Base-by-base conservation (phyloP, 192 early-diverging fungal species). In the Chytriomyces sp. region DNA sequence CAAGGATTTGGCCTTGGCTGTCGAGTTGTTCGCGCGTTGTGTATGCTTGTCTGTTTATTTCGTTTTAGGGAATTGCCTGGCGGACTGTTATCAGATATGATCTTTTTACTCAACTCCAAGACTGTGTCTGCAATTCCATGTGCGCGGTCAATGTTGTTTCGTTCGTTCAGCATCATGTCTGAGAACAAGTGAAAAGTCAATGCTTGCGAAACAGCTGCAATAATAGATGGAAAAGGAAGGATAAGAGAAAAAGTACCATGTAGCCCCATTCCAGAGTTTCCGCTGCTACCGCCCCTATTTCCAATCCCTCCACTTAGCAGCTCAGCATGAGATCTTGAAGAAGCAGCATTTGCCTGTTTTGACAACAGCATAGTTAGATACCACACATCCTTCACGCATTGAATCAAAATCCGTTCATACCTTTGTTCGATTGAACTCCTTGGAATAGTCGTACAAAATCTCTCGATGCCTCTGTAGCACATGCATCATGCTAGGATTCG, bases 71-170 rank as follows among this genome's bases (percentile, higher is more conserved):
- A 20, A 57, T n/a, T 57, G 0, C 2, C 16, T 0, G 20, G 53
- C 8, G 24, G 43, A 13, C n/a, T 43, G 48, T 0, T 2, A 26
- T 9, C 1, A 24, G 13, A 53, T 18, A 61, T n/a, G 16, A 5
- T n/a, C n/a, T 53, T 53, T 20, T 61, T 23, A 79, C 85, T 77
- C 92, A 35, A 93, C 91, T 94, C 91, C 44, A 94, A 83, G 28
- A 94, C 87, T 78, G 85, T 91, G 77, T 94, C 93, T 7, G 91
- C 91, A 83, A 94, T 86, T 16, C 82, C 83, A 85, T 94, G 92
- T 9, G 92, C 88, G 23, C 80, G 81, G 43, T 94, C 93, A 63
- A 94, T 92, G 68, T 87, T 72, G 57, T 82, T 80, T 63, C 93
- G 85, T 62, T 94, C 93, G 20, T 83, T 89, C 60, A 94, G 76